A percentile compares a stretch with the other conserved stretches of the same genome.
Evolutionary conservation across 352 stramenopile genomes (phyloP).

Genomic region (Phytophthora sojae): DNA sequence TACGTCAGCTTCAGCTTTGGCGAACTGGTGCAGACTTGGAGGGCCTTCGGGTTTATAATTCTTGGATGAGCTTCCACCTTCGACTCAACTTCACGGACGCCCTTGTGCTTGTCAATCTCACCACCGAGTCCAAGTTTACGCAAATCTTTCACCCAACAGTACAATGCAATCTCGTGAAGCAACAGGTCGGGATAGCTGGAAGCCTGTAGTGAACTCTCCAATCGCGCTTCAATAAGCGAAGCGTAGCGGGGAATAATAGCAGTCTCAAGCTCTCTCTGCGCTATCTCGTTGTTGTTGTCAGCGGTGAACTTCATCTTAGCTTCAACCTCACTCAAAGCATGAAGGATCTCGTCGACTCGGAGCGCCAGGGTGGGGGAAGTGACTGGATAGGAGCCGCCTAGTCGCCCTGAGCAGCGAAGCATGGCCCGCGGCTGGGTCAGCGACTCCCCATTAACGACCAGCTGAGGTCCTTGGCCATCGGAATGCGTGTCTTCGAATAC

Average conservation of each 20-base stretch:
- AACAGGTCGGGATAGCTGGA: conserved; percentile 9
- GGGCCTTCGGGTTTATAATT: conserved; percentile 25
- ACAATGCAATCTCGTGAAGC: conserved; percentile 46
- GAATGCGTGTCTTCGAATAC: conserved; percentile 44
- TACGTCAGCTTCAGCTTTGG: conserved; percentile 65
- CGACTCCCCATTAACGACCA: conserved; percentile 50
- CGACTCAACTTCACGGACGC: conserved; percentile 7
- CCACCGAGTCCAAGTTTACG: neutral
- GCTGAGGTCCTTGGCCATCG: conserved; percentile 23
- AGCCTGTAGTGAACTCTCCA: conserved; percentile 21
- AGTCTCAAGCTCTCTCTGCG: conserved; percentile 13
- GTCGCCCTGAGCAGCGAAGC: conserved; percentile 66
- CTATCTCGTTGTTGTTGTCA: neutral
- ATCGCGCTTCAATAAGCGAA: conserved; percentile 36
- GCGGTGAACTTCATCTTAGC: conserved; percentile 21
- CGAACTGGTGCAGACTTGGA: neutral
- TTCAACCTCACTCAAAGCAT: conserved; percentile 40
- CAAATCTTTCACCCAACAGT: conserved; percentile 28
- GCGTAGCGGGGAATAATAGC: conserved; percentile 31
- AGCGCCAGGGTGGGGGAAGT: conserved; percentile 45
- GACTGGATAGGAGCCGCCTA: conserved; percentile 56
- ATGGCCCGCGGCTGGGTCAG: conserved; percentile 62
- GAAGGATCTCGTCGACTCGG: conserved; percentile 65
- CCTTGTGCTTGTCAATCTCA: neutral
- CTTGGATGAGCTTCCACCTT: conserved; percentile 36